These are phyloP conservation scores for Paramyrothecium roridum DNA, from an alignment of 2,329 filamentous ascomycete species.

Conservation along the genomic window DNA sequence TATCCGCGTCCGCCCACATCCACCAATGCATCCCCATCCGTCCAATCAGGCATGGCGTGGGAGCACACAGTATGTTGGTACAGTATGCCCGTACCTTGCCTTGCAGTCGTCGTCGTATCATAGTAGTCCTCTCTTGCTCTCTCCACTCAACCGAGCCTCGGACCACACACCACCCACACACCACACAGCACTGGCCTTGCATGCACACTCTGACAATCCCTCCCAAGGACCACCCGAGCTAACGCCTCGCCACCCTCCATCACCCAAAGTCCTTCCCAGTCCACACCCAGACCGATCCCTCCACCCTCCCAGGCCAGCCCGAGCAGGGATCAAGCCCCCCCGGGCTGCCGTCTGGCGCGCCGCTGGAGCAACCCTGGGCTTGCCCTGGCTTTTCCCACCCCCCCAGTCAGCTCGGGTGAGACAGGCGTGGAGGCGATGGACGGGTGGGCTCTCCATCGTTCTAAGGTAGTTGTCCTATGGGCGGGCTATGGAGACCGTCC, in stretches of 20 bases:
- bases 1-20: background rate
- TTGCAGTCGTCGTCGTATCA: no score
- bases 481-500: constrained; percentile 6
- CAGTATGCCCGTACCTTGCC: background rate
- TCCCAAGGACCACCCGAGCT: background rate
- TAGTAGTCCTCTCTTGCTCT: background rate
- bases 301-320: background rate
- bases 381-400: constrained; percentile 9
- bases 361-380: constrained; percentile 16
- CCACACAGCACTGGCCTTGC: no score
- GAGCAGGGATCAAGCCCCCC: background rate
- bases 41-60: background rate
- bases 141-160: background rate
- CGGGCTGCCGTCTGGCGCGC: constrained; percentile 2
- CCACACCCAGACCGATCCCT: background rate
- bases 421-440: constrained; percentile 41
- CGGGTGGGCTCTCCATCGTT: constrained; percentile 10
- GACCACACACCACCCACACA: background rate
- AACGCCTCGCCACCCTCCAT: background rate
- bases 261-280: background rate
- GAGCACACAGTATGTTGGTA: background rate
- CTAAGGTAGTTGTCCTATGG: background rate
- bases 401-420: constrained; percentile 47
- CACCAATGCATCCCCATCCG: background rate
- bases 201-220: background rate